Evolutionary conservation across 495 filamentous ascomycete species (phyloP).

Genomic region (Beverwykella pulmonaria): DNA sequence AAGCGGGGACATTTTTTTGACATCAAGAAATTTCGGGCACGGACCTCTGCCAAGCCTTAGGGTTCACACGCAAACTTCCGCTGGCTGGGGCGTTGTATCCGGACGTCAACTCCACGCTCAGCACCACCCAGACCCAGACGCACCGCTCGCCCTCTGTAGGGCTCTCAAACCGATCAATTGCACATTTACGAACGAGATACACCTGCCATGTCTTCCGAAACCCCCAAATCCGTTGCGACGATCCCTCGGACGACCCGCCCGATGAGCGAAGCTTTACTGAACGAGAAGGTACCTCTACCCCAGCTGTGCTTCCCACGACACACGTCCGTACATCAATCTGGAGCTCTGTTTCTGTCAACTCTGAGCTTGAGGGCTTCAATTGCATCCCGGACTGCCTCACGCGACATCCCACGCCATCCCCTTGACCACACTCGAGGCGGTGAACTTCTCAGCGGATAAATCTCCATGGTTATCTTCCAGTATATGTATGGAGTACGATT

Average conservation of each 20-base stretch:
- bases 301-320: not conserved
- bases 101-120: slow-evolving; percentile 10
- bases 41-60: slow-evolving; percentile 14
- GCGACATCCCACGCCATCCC: not conserved
- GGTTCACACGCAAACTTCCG: slow-evolving; percentile 21
- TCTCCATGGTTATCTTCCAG: not conserved
- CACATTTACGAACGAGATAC: not conserved
- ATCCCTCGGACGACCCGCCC: slow-evolving; percentile 65
- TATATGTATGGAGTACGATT: not conserved
- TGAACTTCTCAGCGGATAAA: not conserved
- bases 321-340: not conserved
- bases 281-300: slow-evolving; percentile 78
- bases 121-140: not conserved
- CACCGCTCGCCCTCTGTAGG: not conserved
- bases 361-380: not conserved
- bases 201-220: slow-evolving; percentile 60
- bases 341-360: not conserved
- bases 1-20: not conserved
- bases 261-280: slow-evolving; percentile 89
- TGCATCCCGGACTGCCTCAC: not conserved
- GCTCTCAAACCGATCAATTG: slow-evolving; percentile 18
- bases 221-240: slow-evolving; percentile 52
- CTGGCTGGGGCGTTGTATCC: not conserved
- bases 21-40: slow-evolving; percentile 22
- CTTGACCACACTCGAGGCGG: not conserved